Conservation (phyloP, 2,329 filamentous ascomycete species). For the Pezicula rhizophila region DNA sequence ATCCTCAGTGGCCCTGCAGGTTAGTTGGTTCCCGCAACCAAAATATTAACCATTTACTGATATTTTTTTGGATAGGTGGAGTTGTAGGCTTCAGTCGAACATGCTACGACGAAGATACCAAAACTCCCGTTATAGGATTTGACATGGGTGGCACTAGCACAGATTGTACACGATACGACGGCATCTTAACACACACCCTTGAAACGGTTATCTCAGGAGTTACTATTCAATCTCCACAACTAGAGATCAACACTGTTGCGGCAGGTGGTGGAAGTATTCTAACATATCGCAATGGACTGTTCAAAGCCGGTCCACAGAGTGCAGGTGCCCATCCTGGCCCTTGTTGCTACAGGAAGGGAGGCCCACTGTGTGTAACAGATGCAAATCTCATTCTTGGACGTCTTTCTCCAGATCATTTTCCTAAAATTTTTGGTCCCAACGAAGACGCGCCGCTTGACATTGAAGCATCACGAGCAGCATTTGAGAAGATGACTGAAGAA, state of each 20-base stretch:
- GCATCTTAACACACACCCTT: constrained; percentile 65
- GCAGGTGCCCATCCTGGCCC: constrained; percentile 77
- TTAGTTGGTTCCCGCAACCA: too few relatives aligned
- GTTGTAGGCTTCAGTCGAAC: constrained; percentile 64
- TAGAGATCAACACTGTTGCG: constrained; percentile 67
- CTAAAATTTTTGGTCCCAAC: constrained; percentile 86
- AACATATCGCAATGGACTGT: constrained; percentile 64
- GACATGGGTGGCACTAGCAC: constrained; percentile 61
- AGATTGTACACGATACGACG: constrained; percentile 61
- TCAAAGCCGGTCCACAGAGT: constrained; percentile 61
- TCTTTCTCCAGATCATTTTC: constrained; percentile 81
- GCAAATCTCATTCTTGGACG: constrained; percentile 82
- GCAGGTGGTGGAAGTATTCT: constrained; percentile 44
- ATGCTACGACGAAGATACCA: constrained; percentile 57
- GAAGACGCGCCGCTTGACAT: constrained; percentile 75
- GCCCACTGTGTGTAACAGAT: constrained; percentile 84
- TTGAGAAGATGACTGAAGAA: constrained; percentile 67
- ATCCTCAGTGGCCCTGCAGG: constrained; percentile 59
- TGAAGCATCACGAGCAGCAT: constrained; percentile 65
- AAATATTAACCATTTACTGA: too few relatives aligned
- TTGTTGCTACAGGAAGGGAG: constrained; percentile 83
- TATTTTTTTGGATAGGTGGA: constrained; percentile 36
- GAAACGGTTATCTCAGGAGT: constrained; percentile 75
- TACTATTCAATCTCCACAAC: constrained; percentile 70
- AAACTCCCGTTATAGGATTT: constrained; percentile 63